Evolutionary conservation across 768 basidiomycete species (phyloP).

Genomic region (Lactifluus pinguis): DNA sequence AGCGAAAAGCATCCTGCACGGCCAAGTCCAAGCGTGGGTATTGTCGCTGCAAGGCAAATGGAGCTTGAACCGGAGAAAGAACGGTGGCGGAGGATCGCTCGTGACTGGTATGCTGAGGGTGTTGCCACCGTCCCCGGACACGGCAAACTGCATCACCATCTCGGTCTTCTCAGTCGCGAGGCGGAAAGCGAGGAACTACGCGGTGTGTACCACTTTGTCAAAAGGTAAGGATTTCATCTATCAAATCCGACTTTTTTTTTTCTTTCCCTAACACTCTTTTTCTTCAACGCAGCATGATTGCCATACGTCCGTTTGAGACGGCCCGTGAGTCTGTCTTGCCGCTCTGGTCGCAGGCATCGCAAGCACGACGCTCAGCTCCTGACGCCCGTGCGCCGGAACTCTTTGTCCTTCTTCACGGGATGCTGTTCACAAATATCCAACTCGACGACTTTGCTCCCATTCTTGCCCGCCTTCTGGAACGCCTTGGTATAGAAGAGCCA

Average conservation of each 20-base stretch:
- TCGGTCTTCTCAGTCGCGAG: conserved; percentile 82
- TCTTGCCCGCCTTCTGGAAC: conserved; percentile 79
- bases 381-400: conserved; percentile 69
- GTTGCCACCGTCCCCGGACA: conserved; percentile 86
- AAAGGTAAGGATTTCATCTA: conserved; percentile 53
- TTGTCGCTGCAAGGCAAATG: conserved; percentile 70
- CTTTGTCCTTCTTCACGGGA: conserved; percentile 89
- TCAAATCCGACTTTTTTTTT: neutral
- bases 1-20: conserved; percentile 20
- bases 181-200: conserved; percentile 73
- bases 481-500: conserved; percentile 71
- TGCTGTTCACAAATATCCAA: conserved; percentile 93
- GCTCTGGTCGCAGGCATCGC: conserved; percentile 73
- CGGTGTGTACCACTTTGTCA: conserved; percentile 87
- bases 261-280: no score
- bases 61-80: conserved; percentile 90
- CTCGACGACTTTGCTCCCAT: conserved; percentile 84
- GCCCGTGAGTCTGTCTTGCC: conserved; percentile 86
- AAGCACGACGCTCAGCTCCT: conserved; percentile 63
- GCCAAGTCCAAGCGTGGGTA: conserved; percentile 64
- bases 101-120: conserved; percentile 89
- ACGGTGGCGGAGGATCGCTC: conserved; percentile 79
- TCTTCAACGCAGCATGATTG: conserved; percentile 60
- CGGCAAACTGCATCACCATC: conserved; percentile 89
- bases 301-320: conserved; percentile 76